Percentiles rank a stretch among this genome's conserved stretches.
phyloP scores from a whole-genome alignment of 257 asterid genomes.

The Nicotiana obtusifolia region DNA sequence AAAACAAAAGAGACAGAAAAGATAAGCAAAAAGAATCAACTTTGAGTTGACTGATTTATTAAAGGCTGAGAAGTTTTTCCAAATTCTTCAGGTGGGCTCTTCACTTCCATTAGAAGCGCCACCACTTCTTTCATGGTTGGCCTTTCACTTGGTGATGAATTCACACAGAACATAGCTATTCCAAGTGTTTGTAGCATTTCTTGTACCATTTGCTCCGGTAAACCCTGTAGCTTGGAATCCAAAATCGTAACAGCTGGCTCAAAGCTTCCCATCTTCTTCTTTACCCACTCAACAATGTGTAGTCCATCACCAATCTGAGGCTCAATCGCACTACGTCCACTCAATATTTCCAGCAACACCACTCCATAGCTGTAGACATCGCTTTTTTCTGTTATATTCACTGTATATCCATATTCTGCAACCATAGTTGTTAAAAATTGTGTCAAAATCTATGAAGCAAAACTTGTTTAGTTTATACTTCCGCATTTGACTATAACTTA shows the following conservation, averaged over 20 bases:
- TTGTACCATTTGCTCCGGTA: slow-evolving; percentile 77
- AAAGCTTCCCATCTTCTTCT: slow-evolving; percentile 84
- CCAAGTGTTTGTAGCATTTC: slow-evolving; percentile 89
- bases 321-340: slow-evolving; percentile 72
- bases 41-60: slow-evolving; percentile 57
- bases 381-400: slow-evolving; percentile 80
- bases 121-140: slow-evolving; percentile 95
- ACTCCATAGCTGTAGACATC: slow-evolving; percentile 92
- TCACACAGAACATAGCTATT: slow-evolving; percentile 84
- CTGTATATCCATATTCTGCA: slow-evolving; percentile 83
- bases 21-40: slow-evolving; percentile 26
- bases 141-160: slow-evolving; percentile 67
- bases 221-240: slow-evolving; percentile 60
- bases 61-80: slow-evolving; percentile 83
- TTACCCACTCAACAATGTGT: slow-evolving; percentile 88
- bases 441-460: neutral
- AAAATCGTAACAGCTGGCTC: slow-evolving; percentile 71
- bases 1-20: slow-evolving; percentile 9
- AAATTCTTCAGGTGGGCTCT: slow-evolving; percentile 57
- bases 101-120: slow-evolving; percentile 80
- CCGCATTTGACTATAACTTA: neutral
- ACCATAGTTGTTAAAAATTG: neutral
- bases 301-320: slow-evolving; percentile 68
- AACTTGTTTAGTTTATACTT: neutral
- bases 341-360: slow-evolving; percentile 67